Base-by-base conservation (phyloP, 495 filamentous ascomycete genomes). In the Penicillium bialowiezense region DNA sequence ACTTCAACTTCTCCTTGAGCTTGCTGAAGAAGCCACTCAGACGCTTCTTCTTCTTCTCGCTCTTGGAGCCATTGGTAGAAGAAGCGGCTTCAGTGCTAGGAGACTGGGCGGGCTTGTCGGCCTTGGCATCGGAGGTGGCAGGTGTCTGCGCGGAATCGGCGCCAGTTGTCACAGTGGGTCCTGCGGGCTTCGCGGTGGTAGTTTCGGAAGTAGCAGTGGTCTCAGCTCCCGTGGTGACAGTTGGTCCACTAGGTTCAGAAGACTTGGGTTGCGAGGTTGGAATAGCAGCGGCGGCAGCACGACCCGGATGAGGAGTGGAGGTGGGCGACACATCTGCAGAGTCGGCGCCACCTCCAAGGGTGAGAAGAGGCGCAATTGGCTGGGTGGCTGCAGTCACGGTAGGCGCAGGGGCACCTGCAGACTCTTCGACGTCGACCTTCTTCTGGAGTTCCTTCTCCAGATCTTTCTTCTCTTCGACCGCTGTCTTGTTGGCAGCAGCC, bases 391-490 rank as follows among this genome's bases (percentile, higher is more conserved):
- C 75, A 41, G 68, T 69, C 14, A 61, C 51, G 8, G 75, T 72
- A 19, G 81, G 79, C n/a, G 78, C 78, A 12, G 78, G 72, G 31
- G 75, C 59, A n/a, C 80, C 80, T 8, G 61, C 59, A 6, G 75
- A 68, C 34, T 78, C 70, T 17, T 72, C 68, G 1, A 72, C 60
- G 28, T 70, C 63, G 9, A 84, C 72, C 44, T 79, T 77, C 46
- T 77, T 69, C 40, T 83, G 69, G 2, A 90, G 69, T 66, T 91
- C 83, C 17, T 79, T 57, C 69, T 92, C 90, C 26, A 89, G 72
- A 14, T 78, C 83, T 63, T 80, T 82, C 81, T 95, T 95, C 63
- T 91, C 87, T 47, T 80, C 78, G 7, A 93, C 87, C 3, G 81
- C 82, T 34, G 77, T 76, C 13, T 78, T 69, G 64, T 83, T 82